These are phyloP conservation scores for Pythium rishiriense DNA, from an alignment of 352 stramenopile genomes.

Conservation along the genomic window DNA sequence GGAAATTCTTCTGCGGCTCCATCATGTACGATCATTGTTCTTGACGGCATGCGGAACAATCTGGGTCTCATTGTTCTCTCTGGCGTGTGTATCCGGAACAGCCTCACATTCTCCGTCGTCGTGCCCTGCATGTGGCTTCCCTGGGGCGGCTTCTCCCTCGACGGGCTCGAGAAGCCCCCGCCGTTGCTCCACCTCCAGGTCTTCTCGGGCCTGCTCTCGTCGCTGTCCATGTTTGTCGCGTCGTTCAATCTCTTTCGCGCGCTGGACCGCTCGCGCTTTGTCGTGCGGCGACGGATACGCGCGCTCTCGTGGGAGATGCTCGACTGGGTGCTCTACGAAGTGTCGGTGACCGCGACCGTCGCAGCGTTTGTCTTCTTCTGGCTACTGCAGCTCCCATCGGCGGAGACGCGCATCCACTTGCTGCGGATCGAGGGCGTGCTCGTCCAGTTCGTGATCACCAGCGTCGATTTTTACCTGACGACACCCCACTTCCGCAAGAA, in stretches of 20 bases:
- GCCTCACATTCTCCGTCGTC: constrained; percentile 56
- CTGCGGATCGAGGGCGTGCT: constrained; percentile 37
- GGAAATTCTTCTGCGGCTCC: constrained; percentile 58
- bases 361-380: constrained; percentile 57
- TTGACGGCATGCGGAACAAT: neutral
- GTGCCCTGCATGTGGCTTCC: constrained; percentile 47
- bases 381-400: constrained; percentile 30
- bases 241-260: constrained; percentile 59
- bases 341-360: constrained; percentile 45
- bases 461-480: constrained; percentile 61
- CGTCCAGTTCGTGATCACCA: constrained; percentile 47
- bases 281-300: constrained; percentile 51
- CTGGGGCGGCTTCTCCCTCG: constrained; percentile 45
- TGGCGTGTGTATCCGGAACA: constrained; percentile 19
- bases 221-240: constrained; percentile 59
- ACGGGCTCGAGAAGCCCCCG: constrained; percentile 54
- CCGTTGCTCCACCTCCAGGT: constrained; percentile 46
- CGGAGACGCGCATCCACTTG: constrained; percentile 6
- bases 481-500: constrained; percentile 60
- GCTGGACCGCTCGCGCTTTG: constrained; percentile 55
- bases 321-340: constrained; percentile 68
- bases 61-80: neutral
- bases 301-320: constrained; percentile 64
- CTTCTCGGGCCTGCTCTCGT: constrained; percentile 46
- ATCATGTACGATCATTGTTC: constrained; percentile 40